Conservation (phyloP, 345 rosid genomes). For the Rhodomyrtus tomentosa region DNA sequence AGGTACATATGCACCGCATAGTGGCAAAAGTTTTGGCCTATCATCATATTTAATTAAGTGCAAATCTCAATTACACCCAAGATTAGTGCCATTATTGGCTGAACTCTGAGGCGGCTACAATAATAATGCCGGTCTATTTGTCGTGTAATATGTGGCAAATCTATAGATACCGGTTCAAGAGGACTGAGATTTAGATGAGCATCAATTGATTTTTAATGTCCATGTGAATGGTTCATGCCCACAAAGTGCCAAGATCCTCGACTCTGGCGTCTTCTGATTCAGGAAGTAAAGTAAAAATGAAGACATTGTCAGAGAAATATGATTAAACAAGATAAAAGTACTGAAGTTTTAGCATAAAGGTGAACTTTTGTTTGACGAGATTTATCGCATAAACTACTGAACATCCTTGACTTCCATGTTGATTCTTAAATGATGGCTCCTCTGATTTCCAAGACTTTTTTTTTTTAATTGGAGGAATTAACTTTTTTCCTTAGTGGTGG, state of each 20-base stretch:
- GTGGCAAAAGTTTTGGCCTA: neutral
- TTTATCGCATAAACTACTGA: neutral
- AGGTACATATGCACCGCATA: neutral
- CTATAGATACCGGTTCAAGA: neutral
- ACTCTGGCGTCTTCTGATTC: neutral
- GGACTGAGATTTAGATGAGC: slow-evolving; percentile 1
- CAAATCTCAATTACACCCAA: neutral
- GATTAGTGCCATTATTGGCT: neutral
- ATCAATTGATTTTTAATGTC: neutral
- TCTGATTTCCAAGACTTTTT: slow-evolving; percentile 10
- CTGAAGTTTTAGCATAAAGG: neutral
- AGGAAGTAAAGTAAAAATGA: neutral
- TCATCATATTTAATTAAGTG: neutral
- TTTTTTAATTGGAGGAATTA: slow-evolving; percentile 3
- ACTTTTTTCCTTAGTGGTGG: neutral
- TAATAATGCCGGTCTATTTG: neutral
- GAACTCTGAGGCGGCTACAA: neutral
- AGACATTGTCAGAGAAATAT: neutral
- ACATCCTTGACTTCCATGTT: slow-evolving; percentile 2
- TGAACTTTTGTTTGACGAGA: neutral
- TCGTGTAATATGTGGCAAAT: neutral
- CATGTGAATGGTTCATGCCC: neutral
- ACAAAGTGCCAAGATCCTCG: neutral
- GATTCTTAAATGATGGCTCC: neutral
- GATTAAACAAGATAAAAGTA: neutral